Base-by-base conservation (phyloP, 352 stramenopile species). In the Phytophthora brassicae region DNA sequence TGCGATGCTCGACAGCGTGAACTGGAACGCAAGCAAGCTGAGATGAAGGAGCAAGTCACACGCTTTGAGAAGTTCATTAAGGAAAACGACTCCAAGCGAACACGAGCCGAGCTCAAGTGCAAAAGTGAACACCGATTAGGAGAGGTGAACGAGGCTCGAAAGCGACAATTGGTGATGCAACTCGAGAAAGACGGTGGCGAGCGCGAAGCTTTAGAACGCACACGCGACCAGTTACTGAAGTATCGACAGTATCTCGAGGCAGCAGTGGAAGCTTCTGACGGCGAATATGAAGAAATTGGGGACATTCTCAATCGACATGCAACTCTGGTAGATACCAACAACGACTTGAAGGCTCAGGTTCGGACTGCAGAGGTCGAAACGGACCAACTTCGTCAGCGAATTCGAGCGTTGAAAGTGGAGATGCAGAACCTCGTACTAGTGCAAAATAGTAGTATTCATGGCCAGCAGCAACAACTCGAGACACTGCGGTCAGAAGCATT, bases 1-100 rank as follows among this genome's bases (percentile, higher is more conserved):
- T 97, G 88, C 46, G 85, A 95, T 9, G 74, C 90, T 22, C 68
- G 88, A 12, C 77, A 94, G 52, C 70, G 75, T 1, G 85, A 96
- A 47, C 75, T 97, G 45, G 84, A 96, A 56, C 75, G 80, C 33
- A 95, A 96, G 59, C 90, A 97, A 60, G 60, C 78, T 29, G 89
- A 97, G 51, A 97, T 97, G 90, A 89, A 91, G 65, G 88, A 97
- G 19, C 87, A 97, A 56, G 89, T 97, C 16, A 57, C 80, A 22
- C 87, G 89, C 16, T 97, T 97, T 60, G 90, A 97, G 54, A 96
- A 96, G 49, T 97, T 98, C 59, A 96, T 97, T 61, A 95, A 97
- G 60, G 89, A 97, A 61, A 98, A 98, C 62, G 89, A 97, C 60
- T 87, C 86, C 0, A 98, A 97, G 60, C 74, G 89, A 33, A 89